Percentiles rank a stretch among this genome's conserved stretches.
phyloP scores from a whole-genome alignment of 2,329 filamentous ascomycete genomes.

The Karstenula rhodostoma region DNA sequence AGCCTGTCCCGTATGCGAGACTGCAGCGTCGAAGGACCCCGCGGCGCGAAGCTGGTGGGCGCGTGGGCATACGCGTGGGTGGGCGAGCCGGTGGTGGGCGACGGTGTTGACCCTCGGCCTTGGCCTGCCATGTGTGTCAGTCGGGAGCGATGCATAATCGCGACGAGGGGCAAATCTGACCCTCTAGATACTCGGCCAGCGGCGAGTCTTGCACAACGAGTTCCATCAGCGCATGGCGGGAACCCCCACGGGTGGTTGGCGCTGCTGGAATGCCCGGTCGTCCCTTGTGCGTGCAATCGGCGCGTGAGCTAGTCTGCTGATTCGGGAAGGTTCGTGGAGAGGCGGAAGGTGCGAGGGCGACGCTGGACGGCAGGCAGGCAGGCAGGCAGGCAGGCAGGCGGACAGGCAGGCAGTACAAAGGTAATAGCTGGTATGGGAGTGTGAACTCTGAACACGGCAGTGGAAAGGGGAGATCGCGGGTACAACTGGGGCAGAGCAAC shows the following conservation, averaged over 20 bases:
- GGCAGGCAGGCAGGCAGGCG: too few species aligned
- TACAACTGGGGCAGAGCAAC: conserved; percentile 7
- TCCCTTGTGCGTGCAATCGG: conserved; percentile 21
- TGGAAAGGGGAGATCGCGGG: conserved; percentile 6
- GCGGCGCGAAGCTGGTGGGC: conserved; percentile 57
- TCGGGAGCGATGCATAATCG: conserved; percentile 19
- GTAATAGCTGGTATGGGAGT: too few species aligned
- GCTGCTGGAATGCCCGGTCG: conserved; percentile 22
- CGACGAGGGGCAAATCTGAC: conserved; percentile 55
- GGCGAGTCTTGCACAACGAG: conserved; percentile 86
- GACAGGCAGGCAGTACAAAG: too few species aligned
- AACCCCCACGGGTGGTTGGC: conserved; percentile 19
- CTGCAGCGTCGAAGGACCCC: conserved; percentile 58
- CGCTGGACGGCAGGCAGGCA: neutral
- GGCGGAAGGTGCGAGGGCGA: neutral
- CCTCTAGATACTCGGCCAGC: conserved; percentile 88
- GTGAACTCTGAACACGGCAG: conserved; percentile 4
- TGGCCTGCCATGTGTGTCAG: conserved; percentile 43
- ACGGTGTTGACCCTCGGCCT: conserved; percentile 40
- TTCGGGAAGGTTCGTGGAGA: conserved; percentile 2
- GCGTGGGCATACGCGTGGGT: conserved; percentile 18
- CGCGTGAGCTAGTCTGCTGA: conserved; percentile 16
- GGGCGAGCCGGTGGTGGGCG: conserved; percentile 31
- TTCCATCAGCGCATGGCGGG: conserved; percentile 72
- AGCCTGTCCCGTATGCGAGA: conserved; percentile 59